Conservation (phyloP, 2,329 filamentous ascomycete species). For the Hymenoscyphus linearis region DNA sequence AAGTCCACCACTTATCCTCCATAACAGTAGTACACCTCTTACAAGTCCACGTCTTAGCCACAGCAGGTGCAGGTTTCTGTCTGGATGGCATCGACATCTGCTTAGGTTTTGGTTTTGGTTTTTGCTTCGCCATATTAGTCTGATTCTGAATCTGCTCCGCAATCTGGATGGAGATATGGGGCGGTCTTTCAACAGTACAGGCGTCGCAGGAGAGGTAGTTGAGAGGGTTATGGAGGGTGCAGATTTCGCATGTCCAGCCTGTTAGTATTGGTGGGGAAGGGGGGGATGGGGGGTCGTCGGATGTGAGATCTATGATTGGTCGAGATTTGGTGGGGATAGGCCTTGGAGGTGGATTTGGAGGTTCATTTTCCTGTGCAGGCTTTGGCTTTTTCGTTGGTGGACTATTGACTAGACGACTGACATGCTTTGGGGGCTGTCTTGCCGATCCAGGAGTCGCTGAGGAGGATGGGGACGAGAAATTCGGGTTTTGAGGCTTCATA, state of each 20-base stretch:
- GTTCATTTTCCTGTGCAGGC: constrained; percentile 9
- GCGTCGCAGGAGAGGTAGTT: constrained; percentile 51
- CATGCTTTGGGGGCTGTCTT: constrained; percentile 20
- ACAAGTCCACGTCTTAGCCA: constrained; percentile 42
- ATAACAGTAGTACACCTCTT: constrained; percentile 46
- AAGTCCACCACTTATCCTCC: constrained; percentile 53
- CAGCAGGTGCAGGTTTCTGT: background rate
- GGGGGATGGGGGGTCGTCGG: constrained; percentile 1
- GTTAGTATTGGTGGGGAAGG: constrained; percentile 8
- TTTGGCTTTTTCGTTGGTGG: constrained; percentile 20
- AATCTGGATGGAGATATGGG: constrained; percentile 27
- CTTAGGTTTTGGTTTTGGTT: background rate
- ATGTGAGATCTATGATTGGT: too few relatives aligned
- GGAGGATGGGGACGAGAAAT: background rate
- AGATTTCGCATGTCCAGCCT: constrained; percentile 54
- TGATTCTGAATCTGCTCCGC: constrained; percentile 2
- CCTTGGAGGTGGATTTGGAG: background rate
- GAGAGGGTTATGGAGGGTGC: constrained; percentile 51
- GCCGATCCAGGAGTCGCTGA: constrained; percentile 3
- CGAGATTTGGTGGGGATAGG: background rate
- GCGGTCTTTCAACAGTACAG: constrained; percentile 43
- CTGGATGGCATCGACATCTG: too few relatives aligned
- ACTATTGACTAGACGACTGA: constrained; percentile 27
- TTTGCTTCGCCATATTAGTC: background rate
- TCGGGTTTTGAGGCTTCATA: background rate